phyloP scores from a whole-genome alignment of 208 protist species.

The Novymonas esmeraldas region DNA sequence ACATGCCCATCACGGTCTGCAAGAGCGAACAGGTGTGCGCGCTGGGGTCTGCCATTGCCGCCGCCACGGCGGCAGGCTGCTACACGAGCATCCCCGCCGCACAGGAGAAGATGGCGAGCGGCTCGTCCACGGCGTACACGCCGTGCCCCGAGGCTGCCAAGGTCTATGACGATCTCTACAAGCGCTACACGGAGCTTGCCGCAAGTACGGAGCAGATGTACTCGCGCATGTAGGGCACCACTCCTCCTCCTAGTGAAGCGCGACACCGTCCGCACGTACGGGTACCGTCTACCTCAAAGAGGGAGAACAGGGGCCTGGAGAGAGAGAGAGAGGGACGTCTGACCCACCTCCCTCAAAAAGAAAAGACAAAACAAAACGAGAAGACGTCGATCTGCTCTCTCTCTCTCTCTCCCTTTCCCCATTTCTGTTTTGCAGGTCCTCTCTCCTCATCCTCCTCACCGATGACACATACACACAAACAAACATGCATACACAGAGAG shows the following conservation, averaged over 20 bases:
- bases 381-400: conserved; percentile 5
- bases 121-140: conserved; percentile 37
- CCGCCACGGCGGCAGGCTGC: conserved; percentile 51
- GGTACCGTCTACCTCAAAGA: background rate
- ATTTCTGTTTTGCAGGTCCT: background rate
- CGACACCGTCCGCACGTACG: background rate
- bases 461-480: background rate
- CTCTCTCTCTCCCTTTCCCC: background rate
- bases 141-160: conserved; percentile 20
- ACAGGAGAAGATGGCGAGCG: conserved; percentile 47
- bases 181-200: conserved; percentile 38
- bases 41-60: conserved; percentile 52
- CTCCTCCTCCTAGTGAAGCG: background rate
- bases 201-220: conserved; percentile 39
- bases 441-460: background rate
- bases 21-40: conserved; percentile 53
- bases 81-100: conserved; percentile 45
- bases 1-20: conserved; percentile 61
- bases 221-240: conserved; percentile 31
- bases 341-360: background rate
- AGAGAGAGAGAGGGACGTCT: no score
- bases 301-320: background rate
- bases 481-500: no score
- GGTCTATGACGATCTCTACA: conserved; percentile 45
- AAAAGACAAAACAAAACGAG: background rate